Percentiles rank a stretch among this genome's conserved stretches.
phyloP scores from a whole-genome alignment of 306 rosid genomes.

The Ormosia semicastrata region DNA sequence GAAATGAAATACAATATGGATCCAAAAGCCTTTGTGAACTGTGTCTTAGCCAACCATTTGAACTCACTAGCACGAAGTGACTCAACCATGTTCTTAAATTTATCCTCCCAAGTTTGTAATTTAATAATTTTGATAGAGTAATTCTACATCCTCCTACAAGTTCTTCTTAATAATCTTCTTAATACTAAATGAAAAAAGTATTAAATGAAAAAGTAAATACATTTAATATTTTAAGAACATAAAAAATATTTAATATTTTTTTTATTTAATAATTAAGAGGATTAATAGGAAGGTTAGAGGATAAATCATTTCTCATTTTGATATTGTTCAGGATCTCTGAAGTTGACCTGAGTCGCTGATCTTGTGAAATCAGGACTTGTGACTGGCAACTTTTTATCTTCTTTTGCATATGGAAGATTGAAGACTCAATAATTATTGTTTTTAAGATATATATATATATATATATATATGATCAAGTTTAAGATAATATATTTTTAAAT shows the following conservation, averaged over 20 bases:
- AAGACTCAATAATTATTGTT: conserved; percentile 20
- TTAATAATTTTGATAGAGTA: conserved; percentile 81
- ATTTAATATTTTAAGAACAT: too few relatives aligned
- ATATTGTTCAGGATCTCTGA: conserved; percentile 78
- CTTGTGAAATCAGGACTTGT: conserved; percentile 70
- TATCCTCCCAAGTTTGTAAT: conserved; percentile 82
- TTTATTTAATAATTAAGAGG: too few relatives aligned
- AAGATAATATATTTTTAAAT: too few relatives aligned
- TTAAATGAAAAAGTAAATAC: too few relatives aligned
- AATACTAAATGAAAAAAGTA: too few relatives aligned
- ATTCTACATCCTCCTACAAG: too few relatives aligned
- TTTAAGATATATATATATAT: too few relatives aligned
- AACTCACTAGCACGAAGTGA: conserved; percentile 55
- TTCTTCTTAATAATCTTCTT: too few relatives aligned
- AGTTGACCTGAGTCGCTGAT: conserved; percentile 67
- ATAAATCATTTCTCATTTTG: too few relatives aligned
- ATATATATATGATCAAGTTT: too few relatives aligned
- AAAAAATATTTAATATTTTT: too few relatives aligned
- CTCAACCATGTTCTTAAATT: conserved; percentile 51
- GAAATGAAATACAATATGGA: conserved; percentile 67
- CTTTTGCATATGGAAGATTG: conserved; percentile 65
- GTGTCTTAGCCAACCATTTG: conserved; percentile 57
- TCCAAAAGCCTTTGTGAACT: conserved; percentile 35
- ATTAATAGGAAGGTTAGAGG: too few relatives aligned
- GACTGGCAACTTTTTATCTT: conserved; percentile 56